phyloP scores from a whole-genome alignment of 768 basidiomycete genomes.

The Tricholomella constricta region DNA sequence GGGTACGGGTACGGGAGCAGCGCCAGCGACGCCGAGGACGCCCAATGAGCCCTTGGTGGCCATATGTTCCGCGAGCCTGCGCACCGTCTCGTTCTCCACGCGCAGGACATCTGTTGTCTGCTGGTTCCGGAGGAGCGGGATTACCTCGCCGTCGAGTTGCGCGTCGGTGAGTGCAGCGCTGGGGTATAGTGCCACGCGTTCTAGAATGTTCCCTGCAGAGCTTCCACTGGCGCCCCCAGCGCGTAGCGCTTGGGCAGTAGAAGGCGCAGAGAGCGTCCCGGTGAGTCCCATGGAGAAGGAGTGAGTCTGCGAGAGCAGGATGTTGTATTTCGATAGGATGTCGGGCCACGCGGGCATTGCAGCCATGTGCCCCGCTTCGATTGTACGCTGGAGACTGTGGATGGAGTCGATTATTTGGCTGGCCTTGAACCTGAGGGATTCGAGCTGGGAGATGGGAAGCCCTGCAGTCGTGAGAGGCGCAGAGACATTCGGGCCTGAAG shows the following conservation, averaged over 20 bases:
- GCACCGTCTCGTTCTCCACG: conserved; percentile 72
- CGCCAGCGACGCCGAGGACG: conserved; percentile 39
- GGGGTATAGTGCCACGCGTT: conserved; percentile 72
- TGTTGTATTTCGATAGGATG: conserved; percentile 82
- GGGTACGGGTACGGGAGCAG: conserved; percentile 29
- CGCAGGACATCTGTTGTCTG: conserved; percentile 78
- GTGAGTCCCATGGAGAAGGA: conserved; percentile 56
- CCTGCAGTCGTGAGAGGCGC: conserved; percentile 23
- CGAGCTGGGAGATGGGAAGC: conserved; percentile 68
- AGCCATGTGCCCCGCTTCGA: conserved; percentile 57
- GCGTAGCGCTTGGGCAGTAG: neutral
- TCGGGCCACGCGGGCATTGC: conserved; percentile 87
- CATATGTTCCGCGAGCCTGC: conserved; percentile 69
- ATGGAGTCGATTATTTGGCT: conserved; percentile 82
- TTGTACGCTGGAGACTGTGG: conserved; percentile 58
- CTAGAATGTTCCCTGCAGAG: conserved; percentile 49
- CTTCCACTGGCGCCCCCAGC: neutral
- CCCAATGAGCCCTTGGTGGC: conserved; percentile 55
- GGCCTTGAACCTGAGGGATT: conserved; percentile 75
- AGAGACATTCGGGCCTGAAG: neutral
- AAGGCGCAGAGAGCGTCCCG: conserved; percentile 30
- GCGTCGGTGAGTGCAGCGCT: conserved; percentile 55
- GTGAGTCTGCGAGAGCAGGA: conserved; percentile 81
- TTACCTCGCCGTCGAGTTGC: conserved; percentile 73
- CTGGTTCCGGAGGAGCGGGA: conserved; percentile 74